These are phyloP conservation scores for Taphrina communis DNA, from an alignment of 1,139 yeast genomes.

Conservation along the genomic window DNA sequence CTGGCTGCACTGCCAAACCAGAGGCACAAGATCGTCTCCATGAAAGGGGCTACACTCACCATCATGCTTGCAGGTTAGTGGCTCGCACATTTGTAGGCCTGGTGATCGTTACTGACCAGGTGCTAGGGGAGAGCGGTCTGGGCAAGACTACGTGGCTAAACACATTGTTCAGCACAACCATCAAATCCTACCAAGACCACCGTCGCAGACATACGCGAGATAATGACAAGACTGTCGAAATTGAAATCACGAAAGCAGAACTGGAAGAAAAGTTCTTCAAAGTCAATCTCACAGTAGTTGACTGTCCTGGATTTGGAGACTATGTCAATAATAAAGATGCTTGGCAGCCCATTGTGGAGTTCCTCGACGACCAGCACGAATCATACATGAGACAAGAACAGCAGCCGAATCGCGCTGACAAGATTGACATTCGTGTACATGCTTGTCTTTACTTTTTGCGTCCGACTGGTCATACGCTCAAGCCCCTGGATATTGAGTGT, in stretches of 20 bases:
- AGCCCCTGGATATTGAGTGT: constrained; percentile 92
- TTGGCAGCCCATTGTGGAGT: constrained; percentile 93
- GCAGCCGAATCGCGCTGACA: constrained; percentile 74
- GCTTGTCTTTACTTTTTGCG: constrained; percentile 94
- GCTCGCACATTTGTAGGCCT: constrained; percentile 62
- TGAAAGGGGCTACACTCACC: constrained; percentile 87
- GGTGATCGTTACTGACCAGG: constrained; percentile 59
- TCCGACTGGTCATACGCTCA: constrained; percentile 93
- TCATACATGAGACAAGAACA: constrained; percentile 93
- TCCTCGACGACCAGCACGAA: constrained; percentile 96
- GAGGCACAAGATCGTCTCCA: constrained; percentile 85
- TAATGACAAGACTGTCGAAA: constrained; percentile 86
- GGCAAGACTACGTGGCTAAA: constrained; percentile 86
- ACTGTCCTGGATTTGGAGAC: constrained; percentile 98
- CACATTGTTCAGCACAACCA: constrained; percentile 70
- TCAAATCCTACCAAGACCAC: constrained; percentile 69
- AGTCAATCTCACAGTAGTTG: constrained; percentile 83
- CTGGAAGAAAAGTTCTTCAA: constrained; percentile 81
- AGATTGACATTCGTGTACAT: constrained; percentile 82
- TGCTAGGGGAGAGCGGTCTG: constrained; percentile 41
- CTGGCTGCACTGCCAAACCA: constrained; percentile 91
- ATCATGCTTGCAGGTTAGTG: constrained; percentile 87
- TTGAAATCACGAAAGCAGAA: constrained; percentile 85
- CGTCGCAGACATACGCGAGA: constrained; percentile 71
- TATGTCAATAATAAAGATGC: constrained; percentile 90